Evolutionary conservation across 2,329 filamentous ascomycete species (phyloP).

Genomic region (Ilyonectria destructans): DNA sequence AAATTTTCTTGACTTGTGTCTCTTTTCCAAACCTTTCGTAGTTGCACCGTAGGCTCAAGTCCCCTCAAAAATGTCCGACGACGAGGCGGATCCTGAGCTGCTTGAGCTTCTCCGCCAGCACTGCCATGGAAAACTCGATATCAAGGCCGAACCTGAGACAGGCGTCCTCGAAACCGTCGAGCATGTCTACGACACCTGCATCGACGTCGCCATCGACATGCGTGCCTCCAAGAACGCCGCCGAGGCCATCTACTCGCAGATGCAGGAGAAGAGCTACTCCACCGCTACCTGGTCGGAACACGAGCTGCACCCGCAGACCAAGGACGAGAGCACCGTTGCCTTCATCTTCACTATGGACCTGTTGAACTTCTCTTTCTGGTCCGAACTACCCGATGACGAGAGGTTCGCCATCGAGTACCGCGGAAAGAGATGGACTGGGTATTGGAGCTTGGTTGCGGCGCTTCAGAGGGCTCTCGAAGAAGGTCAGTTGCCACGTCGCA

Average conservation of each 20-base stretch:
- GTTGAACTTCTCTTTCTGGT: conserved; percentile 98
- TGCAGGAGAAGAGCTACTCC: conserved; percentile 88
- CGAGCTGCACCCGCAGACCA: conserved; percentile 88
- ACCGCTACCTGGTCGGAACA: conserved; percentile 90
- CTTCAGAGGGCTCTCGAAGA: conserved; percentile 92
- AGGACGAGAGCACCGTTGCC: conserved; percentile 84
- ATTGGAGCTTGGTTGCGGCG: conserved; percentile 93
- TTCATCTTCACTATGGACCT: conserved; percentile 99
- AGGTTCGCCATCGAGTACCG: conserved; percentile 88
- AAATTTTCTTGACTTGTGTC: conserved; percentile 1
- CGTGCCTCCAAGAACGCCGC: conserved; percentile 87
- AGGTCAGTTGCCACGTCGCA: conserved; percentile 60
- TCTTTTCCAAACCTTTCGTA: conserved; percentile 13
- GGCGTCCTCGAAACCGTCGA: conserved; percentile 87
- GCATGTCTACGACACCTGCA: conserved; percentile 91
- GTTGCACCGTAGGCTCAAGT: neutral
- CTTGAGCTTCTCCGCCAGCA: conserved; percentile 89
- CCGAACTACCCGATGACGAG: conserved; percentile 77
- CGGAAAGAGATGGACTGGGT: conserved; percentile 90
- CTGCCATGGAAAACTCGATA: conserved; percentile 72
- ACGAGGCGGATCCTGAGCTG: conserved; percentile 91
- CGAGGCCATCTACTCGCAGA: conserved; percentile 82
- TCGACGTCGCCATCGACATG: conserved; percentile 93
- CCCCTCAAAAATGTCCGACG: conserved; percentile 78
- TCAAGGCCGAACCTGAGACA: conserved; percentile 78